Evolutionary conservation across 2,329 filamentous ascomycete species (phyloP).

Genomic region (Fulvia fulva): DNA sequence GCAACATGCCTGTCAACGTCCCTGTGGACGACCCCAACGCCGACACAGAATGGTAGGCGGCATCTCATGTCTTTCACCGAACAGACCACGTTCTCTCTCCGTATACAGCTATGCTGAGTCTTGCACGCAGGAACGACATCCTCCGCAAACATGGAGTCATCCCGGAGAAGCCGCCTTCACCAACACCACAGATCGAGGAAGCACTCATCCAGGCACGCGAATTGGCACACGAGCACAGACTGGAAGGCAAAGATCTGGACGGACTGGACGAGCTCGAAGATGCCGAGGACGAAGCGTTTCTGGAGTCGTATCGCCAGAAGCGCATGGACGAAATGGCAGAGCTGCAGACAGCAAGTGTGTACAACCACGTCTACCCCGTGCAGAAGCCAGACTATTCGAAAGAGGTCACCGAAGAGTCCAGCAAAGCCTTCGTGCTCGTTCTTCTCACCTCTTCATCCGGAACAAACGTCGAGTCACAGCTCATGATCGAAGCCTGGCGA

Average conservation of each 20-base stretch:
- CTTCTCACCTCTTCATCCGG: slow-evolving; percentile 75
- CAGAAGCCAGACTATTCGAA: slow-evolving; percentile 90
- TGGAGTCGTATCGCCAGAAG: slow-evolving; percentile 83
- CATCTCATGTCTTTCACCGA: slow-evolving; percentile 10
- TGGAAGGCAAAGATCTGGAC: slow-evolving; percentile 92
- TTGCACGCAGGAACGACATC: slow-evolving; percentile 79
- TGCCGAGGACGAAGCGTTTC: slow-evolving; percentile 87
- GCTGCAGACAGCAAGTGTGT: slow-evolving; percentile 70
- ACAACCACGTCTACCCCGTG: slow-evolving; percentile 87
- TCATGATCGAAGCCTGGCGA: slow-evolving; percentile 81
- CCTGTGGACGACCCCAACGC: slow-evolving; percentile 93
- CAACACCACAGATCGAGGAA: slow-evolving; percentile 93
- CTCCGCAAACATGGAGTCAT: slow-evolving; percentile 94
- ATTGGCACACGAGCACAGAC: slow-evolving; percentile 82
- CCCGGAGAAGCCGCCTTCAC: slow-evolving; percentile 94
- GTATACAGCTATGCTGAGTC: slow-evolving; percentile 16
- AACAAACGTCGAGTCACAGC: slow-evolving; percentile 77
- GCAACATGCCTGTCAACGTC: slow-evolving; percentile 63
- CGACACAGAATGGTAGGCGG: slow-evolving; percentile 87
- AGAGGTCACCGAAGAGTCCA: slow-evolving; percentile 88
- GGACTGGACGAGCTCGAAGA: slow-evolving; percentile 93
- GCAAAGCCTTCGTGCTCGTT: slow-evolving; percentile 65
- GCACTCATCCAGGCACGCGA: slow-evolving; percentile 78
- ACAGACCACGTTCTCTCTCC: not conserved
- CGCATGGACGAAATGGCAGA: slow-evolving; percentile 76